These are phyloP conservation scores for Nitzschia sp. DNA, from an alignment of 108 stramenopile genomes.

Conservation along the genomic window DNA sequence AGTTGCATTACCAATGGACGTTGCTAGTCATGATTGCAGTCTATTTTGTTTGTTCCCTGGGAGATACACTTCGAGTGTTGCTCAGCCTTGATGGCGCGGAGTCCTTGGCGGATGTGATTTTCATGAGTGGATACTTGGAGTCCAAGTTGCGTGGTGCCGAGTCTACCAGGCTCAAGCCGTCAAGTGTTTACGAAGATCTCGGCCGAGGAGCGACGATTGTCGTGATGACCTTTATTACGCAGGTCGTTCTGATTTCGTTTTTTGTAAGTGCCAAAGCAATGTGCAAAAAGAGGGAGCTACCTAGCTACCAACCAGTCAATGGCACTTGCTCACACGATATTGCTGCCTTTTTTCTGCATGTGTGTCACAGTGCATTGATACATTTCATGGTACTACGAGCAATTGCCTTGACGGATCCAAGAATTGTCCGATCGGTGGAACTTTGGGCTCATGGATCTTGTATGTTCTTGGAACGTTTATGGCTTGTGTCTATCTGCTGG, in stretches of 20 bases:
- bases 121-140: background rate
- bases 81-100: background rate
- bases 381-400: background rate
- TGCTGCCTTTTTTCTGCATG: background rate
- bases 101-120: background rate
- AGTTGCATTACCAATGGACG: background rate
- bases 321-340: background rate
- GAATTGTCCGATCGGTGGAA: constrained; percentile 1
- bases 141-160: background rate
- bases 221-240: constrained; percentile 22
- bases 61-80: background rate
- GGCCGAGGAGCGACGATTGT: background rate
- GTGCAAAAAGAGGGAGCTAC: no score
- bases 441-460: constrained; percentile 19
- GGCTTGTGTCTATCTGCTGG: constrained; percentile 18
- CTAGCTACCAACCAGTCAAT: no score
- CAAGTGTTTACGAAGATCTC: constrained; percentile 15
- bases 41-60: background rate
- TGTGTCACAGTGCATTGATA: no score
- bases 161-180: background rate
- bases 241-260: constrained; percentile 18
- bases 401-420: constrained; percentile 9
- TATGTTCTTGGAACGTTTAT: constrained; percentile 22
- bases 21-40: background rate
- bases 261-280: constrained; percentile 8